Conservation (phyloP, 1,139 yeast species). For the Geotrichum phurueaensis region DNA sequence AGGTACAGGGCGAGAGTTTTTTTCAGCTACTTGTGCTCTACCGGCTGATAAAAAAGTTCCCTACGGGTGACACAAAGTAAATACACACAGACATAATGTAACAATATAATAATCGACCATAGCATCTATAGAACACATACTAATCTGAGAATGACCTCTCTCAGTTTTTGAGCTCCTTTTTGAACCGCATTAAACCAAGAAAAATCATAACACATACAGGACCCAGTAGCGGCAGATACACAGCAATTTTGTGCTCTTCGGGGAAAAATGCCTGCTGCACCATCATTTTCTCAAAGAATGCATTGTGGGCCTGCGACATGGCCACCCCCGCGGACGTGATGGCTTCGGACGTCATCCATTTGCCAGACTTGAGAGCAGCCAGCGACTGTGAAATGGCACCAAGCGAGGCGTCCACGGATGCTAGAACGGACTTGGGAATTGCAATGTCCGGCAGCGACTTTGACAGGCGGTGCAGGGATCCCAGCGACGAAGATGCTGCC, state of each 20-base stretch:
- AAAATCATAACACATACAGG: constrained; percentile 70
- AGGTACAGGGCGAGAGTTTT: background rate
- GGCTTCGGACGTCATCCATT: constrained; percentile 42
- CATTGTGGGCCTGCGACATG: constrained; percentile 55
- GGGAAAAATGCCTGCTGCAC: constrained; percentile 93
- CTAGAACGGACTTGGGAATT: constrained; percentile 61
- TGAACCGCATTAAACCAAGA: constrained; percentile 41
- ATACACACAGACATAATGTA: background rate
- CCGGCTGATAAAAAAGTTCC: background rate
- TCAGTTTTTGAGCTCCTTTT: constrained; percentile 5
- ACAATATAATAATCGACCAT: background rate
- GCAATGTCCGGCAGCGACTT: constrained; percentile 70
- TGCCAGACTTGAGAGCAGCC: constrained; percentile 26
- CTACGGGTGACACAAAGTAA: background rate
- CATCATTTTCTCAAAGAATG: constrained; percentile 91
- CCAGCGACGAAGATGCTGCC: constrained; percentile 52
- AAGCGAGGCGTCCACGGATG: constrained; percentile 44
- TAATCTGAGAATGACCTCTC: background rate
- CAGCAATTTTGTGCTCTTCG: constrained; percentile 90
- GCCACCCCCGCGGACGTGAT: constrained; percentile 52
- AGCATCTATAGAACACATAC: background rate
- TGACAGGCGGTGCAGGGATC: constrained; percentile 64
- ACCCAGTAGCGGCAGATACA: constrained; percentile 81
- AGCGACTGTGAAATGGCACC: constrained; percentile 37
- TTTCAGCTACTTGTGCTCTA: constrained; percentile 5